Evolutionary conservation across 2,329 filamentous ascomycete species (phyloP), one percentile per base, ranked within the genome.

Genomic region (Microdochium paspali): DNA sequence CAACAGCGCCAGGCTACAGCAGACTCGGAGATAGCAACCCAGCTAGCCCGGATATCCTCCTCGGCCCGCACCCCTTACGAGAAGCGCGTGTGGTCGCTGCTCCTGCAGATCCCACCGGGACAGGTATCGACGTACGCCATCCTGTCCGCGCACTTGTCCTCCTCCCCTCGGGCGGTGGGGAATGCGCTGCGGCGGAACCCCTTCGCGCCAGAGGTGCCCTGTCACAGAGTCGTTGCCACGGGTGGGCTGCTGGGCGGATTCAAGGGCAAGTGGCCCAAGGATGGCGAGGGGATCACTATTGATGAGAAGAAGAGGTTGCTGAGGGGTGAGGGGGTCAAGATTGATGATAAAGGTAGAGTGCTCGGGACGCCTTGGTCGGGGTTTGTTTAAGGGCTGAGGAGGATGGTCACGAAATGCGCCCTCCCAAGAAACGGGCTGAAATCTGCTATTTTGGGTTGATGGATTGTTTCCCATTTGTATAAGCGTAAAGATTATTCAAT

Each of bases 151-250:
- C 61, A 66, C 15, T 66, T 67, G 44, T 64, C 54, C 21, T 66
- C 68, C 24, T 67, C 64, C 25, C 64, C 66, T 12, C 61, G 71
- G 5, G 59, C 70, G 5, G 58, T 64, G 1, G 58, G 67, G n/a
- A 64, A 67, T 42, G 54, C 61, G 2, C 71, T 94, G 59, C 77
- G 85, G 18, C 71, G 76, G 10, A 95, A 95, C 61, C 88, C 88
- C 0, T 94, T 91, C 57, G 88, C 89, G 13, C 88, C 89, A 0
- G 75, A 79, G 28, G 84, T 91, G 4, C 89, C 88, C 1, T 94
- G 88, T 51, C 88, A 94, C 64, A 77, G 89, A 10, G 84, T 91
- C 21, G 77, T 94, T 44, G 85, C 86, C 5, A 83, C 80, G 35
- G 83, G 82, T 46, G 83, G 86, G 12, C 72, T 73, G n/a, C 64